Base-by-base conservation (phyloP, 1,284 basidiomycete genomes). In the Rhodotorula sp. region DNA sequence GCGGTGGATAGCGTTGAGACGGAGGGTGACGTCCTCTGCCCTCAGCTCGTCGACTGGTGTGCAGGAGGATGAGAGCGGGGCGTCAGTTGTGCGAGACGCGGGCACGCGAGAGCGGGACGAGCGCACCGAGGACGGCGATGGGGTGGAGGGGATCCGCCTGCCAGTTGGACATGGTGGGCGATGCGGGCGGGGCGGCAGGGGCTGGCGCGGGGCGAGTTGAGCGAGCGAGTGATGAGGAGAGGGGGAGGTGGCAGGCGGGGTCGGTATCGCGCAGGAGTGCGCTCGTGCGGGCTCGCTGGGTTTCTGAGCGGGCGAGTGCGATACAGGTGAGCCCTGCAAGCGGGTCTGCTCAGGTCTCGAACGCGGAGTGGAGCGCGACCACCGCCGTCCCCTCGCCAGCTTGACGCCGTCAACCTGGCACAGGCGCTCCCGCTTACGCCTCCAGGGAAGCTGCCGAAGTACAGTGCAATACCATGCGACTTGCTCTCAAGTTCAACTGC, bases 1-100 rank as follows among this genome's bases (percentile, higher is more conserved):
- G 82, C 96, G 93, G 83, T 97, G 94, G 78, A 99, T 97, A 72
- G 97, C 96, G 80, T 97, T 97, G 79, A 99, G 86, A 65, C 97
- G 91, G 67, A 98, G 85, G 85, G 85, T 84, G 70, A 99, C 96
- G 83, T 99, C 97, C 81, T 97, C 94, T 61, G 92, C 92, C 81
- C 93, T 91, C 70, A 97, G 86, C 84, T 97, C 94, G 84, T 97
- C 94, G 88, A 96, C 76, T 77, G 66, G 44, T 10, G 36, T 22
- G 21, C 3, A 29, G 48, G 34, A 34, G 44, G 22, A 48, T 2
- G 19, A 8, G 59, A 27, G 34, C 36, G 22, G 27, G 56, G 36
- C 56, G 56, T 15, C 54, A 34, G 22, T 22, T 13, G 39, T 39
- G 21, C 10, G 32, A 9, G 32, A 34, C 32, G 37, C 15, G 29